Base-by-base conservation (phyloP, 257 asterid genomes). In the Lycium ferocissimum region DNA sequence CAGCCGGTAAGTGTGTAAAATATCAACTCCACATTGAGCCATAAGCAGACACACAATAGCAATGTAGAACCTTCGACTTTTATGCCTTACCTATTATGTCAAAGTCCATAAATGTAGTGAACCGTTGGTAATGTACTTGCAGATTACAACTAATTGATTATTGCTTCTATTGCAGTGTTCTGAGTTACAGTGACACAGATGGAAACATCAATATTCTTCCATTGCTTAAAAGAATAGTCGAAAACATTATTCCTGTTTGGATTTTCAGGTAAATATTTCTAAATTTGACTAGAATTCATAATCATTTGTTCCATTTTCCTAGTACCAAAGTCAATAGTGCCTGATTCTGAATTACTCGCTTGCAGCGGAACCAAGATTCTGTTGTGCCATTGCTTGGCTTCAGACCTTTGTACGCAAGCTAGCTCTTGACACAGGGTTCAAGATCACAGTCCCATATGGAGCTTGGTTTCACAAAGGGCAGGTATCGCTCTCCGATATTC, bases 321-420 rank as follows among this genome's bases (percentile, higher is more conserved):
- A 33, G 62, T 70, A 69, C 85, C 53, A 22, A 62, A 58, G 6
- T 79, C 35, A 79, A 47, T 66, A 53, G 33, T 65, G 17, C 40
- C 35, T 67, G 79, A n/a, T 70, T 61, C 4, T 15, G 12, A 82
- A 53, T 58, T 13, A 4, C 20, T 7, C 51, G 0, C 45, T 61
- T 81, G 15, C 95, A 97, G 99, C 53, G 99, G 99, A 15, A 97
- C 91, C 99, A 97, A 92, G 99, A 97, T 90, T 94, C 99, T 15
- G 99, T 97, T 1, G 98, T 95, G 5, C 98, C 99, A 35, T 89
- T 97, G 86, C 93, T 97, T 80, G 98, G 99, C 2, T 93, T 98
- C 0, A 91, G 99, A 93, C 98, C 15, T 95, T 97, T 71, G 96
- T 94, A 18, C 97, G 98, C 3, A 97, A 95, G 87, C 97, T 95